Base-by-base conservation (phyloP, 805 yeast genomes). In the Alloascoidea hylecoeti region DNA sequence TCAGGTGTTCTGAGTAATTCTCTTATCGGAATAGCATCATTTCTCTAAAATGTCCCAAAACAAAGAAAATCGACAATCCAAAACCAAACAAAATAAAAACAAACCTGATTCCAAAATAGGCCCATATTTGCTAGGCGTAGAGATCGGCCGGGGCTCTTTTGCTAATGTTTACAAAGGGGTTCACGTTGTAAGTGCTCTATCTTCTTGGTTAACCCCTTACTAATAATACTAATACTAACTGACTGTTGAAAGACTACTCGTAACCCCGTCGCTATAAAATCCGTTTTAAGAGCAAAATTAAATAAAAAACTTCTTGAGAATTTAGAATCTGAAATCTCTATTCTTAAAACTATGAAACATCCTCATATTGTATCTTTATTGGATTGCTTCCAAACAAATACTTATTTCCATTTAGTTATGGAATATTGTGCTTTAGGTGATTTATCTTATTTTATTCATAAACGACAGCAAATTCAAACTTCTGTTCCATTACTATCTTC, bases 351-450 rank as follows among this genome's bases (percentile, higher is more conserved):
- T 40, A 68, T 92, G 63, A 77, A 79, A 47, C 95, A 92, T 51
- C 95, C 96, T 1, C 97, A 92, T 55, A 81, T 92, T 39, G 98
- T 92, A 6, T 78, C 78, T 14, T 63, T 92, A 36, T 59, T 83
- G 42, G 97, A 89, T 51, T 86, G 85, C 51, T 75, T 75, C 42
- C 79, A 84, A 51, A 79, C 95, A 1, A 58, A 74, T 5, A 51
- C 56, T 27, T 84, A 88, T 56, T 84, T 86, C 61, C 89, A 85
- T 53, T 62, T 92, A 44, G 77, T 89, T 14, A 92, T 92, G 96
- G 97, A 92, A 56, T 92, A 85, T 61, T 92, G 98, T 55, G 77
- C 96, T 1, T 63, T 92, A 53, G 98, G 98, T 12, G 98, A 92
- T 58, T 66, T 92, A 44, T 82, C 95, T 0, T 83, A 77, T 50